phyloP scores from a whole-genome alignment of 805 yeast species.

The Metschnikowia similis region DNA sequence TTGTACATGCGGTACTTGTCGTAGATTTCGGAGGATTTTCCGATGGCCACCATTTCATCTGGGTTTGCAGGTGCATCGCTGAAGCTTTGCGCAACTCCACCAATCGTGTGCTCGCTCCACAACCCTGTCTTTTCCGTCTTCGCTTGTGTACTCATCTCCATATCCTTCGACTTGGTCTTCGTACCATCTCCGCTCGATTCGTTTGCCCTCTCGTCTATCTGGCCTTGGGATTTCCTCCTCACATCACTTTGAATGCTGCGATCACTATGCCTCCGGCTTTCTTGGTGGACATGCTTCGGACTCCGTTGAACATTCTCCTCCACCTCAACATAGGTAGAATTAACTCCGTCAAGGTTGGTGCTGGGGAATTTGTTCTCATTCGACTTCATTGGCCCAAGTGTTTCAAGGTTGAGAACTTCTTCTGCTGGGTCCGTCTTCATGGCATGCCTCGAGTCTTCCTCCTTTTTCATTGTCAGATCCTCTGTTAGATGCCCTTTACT shows the following conservation, averaged over 20 bases:
- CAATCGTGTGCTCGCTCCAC: background rate
- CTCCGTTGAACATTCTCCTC: background rate
- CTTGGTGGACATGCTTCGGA: background rate
- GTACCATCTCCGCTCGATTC: too few species aligned
- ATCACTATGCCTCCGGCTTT: background rate
- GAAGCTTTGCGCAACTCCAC: background rate
- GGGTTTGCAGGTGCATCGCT: background rate
- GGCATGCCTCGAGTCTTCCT: too few species aligned
- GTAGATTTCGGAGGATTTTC: slow-evolving; percentile 4
- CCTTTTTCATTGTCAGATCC: too few species aligned
- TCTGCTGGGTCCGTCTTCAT: too few species aligned
- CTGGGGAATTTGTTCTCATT: background rate
- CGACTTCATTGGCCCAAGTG: background rate
- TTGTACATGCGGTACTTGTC: slow-evolving; percentile 14
- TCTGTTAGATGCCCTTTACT: too few species aligned
- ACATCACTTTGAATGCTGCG: background rate
- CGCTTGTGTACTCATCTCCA: background rate
- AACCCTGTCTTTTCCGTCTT: background rate
- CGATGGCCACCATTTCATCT: background rate
- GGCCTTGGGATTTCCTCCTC: background rate
- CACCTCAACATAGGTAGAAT: background rate
- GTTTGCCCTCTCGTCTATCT: background rate
- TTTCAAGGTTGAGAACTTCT: background rate
- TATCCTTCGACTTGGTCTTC: too few species aligned
- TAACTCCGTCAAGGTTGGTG: background rate